Base-by-base conservation (phyloP, 495 filamentous ascomycete genomes). In the Opeltia flavorubescens region DNA sequence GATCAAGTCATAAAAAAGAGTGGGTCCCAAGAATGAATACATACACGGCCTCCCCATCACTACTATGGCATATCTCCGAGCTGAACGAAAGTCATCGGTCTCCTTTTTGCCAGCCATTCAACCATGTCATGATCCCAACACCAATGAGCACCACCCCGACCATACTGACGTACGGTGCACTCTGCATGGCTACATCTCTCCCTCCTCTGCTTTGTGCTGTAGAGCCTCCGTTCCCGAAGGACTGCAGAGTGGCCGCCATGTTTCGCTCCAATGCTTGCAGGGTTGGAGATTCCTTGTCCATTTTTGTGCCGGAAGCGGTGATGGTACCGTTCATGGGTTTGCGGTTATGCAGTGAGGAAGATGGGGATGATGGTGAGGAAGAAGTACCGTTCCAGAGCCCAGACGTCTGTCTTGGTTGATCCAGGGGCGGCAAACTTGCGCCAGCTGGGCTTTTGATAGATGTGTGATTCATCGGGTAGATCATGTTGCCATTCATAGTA, bases 121-220 rank as follows among this genome's bases (percentile, higher is more conserved):
- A 68, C 65, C 86, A 94, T 35, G 84, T 85, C 91, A 98, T 98
- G 42, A 95, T 60, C 25, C 86, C 83, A 57, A 95, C 80, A 13
- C 91, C 91, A 51, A 95, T 62, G 39, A 95, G 62, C 42, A 96
- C 86, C 4, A 98, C 89, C 5, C 86, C 84, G 20, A 95, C 64
- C 68, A 94, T 88, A 5, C 82, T 86, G 27, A 83, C 84, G 55
- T 87, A 94, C 18, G 91, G 91, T 45, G 80, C 75, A 50, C 78
- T 75, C 26, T 86, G 76, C 49, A 77, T 67, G 42, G 86, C 46
- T 18, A 47, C 47, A 0, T 50, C 47, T 11, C 50, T 54, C 4
- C 40, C 36, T 34, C 44, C 31, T 11, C 48, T 27, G 33, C 30
- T 35, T 21, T 47, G 43, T 33, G 54, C 30, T 62, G 60, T 34